phyloP scores from a whole-genome alignment of 192 early-diverging fungal genomes.

The Linderina pennispora region DNA sequence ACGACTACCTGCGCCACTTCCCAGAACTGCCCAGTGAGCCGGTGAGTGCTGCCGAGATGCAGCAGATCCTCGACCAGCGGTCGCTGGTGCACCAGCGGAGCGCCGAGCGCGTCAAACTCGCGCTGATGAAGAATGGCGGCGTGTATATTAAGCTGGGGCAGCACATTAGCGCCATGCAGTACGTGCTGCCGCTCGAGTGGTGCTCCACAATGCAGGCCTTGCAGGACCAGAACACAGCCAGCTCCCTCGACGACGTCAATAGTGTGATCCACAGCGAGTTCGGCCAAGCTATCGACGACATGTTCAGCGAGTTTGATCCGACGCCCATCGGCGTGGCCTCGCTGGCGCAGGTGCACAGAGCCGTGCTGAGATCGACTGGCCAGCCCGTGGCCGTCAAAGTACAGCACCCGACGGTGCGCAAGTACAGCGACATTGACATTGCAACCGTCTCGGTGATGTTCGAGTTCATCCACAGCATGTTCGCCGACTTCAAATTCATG shows the following conservation, averaged over 20 bases:
- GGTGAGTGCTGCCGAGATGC: slow-evolving; percentile 14
- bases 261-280: slow-evolving; percentile 64
- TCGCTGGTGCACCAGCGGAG: slow-evolving; percentile 58
- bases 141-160: slow-evolving; percentile 90
- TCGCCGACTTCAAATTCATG: slow-evolving; percentile 87
- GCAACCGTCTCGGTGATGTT: slow-evolving; percentile 61
- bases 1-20: slow-evolving; percentile 47
- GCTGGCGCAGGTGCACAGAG: slow-evolving; percentile 89
- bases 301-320: slow-evolving; percentile 76
- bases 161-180: slow-evolving; percentile 75
- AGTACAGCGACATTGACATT: slow-evolving; percentile 76
- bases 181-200: slow-evolving; percentile 87
- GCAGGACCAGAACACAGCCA: slow-evolving; percentile 78
- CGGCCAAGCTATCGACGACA: slow-evolving; percentile 53
- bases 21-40: slow-evolving; percentile 23
- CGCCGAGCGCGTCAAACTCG: slow-evolving; percentile 56
- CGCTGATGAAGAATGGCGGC: slow-evolving; percentile 66
- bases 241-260: slow-evolving; percentile 64
- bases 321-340: slow-evolving; percentile 89
- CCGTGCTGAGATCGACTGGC: slow-evolving; percentile 55
- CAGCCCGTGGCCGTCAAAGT: slow-evolving; percentile 89
- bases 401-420: slow-evolving; percentile 79
- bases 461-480: slow-evolving; percentile 58
- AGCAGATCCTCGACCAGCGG: slow-evolving; percentile 10
- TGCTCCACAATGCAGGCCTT: slow-evolving; percentile 74